phyloP scores from a whole-genome alignment of 129 eudicot genomes.

The Pseudognaphalium luteoalbum region DNA sequence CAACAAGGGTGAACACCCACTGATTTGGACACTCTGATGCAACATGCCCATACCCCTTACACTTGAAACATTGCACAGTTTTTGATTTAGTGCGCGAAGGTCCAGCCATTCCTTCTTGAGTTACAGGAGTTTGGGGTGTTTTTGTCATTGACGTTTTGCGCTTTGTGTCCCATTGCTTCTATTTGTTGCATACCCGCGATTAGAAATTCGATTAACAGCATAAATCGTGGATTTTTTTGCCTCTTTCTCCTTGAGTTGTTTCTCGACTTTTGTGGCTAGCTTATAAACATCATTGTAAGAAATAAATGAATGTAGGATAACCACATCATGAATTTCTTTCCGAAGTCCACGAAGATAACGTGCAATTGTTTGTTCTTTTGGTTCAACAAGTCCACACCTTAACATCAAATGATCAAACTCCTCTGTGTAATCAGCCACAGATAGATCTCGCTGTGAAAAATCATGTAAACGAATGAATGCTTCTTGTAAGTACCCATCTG shows the following conservation, averaged over 20 bases:
- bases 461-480: not conserved
- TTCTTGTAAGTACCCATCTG: not conserved
- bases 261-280: slow-evolving; percentile 21
- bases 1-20: not conserved
- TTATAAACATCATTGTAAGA: slow-evolving; percentile 26
- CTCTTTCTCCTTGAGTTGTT: slow-evolving; percentile 7
- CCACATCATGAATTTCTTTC: too few species aligned
- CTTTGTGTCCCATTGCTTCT: not conserved
- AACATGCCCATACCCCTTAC: slow-evolving; percentile 19
- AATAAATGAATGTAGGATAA: slow-evolving; percentile 5
- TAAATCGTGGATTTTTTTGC: not conserved
- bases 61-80: slow-evolving; percentile 23
- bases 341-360: too few species aligned
- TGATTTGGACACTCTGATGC: slow-evolving; percentile 16
- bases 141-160: not conserved
- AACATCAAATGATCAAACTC: not conserved
- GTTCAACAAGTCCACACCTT: not conserved
- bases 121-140: not conserved
- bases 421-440: not conserved
- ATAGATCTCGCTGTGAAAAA: not conserved
- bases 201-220: not conserved
- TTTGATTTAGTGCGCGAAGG: not conserved
- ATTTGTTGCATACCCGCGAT: not conserved
- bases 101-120: not conserved
- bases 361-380: too few species aligned